phyloP scores from a whole-genome alignment of 306 rosid species.

The Astragalus membranaceus region DNA sequence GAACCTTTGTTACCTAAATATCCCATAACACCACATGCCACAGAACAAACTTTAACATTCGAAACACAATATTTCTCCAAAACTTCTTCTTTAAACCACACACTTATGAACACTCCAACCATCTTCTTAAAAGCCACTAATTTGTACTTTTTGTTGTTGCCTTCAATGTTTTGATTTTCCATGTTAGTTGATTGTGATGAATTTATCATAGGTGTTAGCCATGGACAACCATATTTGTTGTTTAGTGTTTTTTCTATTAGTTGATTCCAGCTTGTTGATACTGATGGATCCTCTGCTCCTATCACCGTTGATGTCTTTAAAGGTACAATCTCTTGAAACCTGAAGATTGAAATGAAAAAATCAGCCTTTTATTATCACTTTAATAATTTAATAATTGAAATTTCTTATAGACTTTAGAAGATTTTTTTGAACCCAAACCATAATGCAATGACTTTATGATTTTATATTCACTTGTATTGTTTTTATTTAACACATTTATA shows the following conservation, averaged over 20 bases:
- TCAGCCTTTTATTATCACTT: background rate
- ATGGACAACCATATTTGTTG: slow-evolving; percentile 38
- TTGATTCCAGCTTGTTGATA: slow-evolving; percentile 76
- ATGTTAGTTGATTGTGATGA: slow-evolving; percentile 26
- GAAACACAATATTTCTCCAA: slow-evolving; percentile 49
- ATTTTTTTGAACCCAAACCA: background rate
- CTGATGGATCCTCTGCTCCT: slow-evolving; percentile 73
- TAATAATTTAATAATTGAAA: background rate
- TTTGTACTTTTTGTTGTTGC: slow-evolving; percentile 31
- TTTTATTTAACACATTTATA: background rate
- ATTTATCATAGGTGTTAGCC: slow-evolving; percentile 47
- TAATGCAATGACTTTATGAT: too few relatives aligned
- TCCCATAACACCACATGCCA: slow-evolving; percentile 99
- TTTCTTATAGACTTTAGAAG: background rate
- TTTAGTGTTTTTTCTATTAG: slow-evolving; percentile 67
- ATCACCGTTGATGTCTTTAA: slow-evolving; percentile 68
- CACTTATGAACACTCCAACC: slow-evolving; percentile 90
- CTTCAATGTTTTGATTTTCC: slow-evolving; percentile 14
- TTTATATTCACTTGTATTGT: background rate
- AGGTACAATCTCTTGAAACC: slow-evolving; percentile 94
- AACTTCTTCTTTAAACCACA: slow-evolving; percentile 68
- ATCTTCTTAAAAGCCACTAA: slow-evolving; percentile 81
- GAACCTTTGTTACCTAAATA: slow-evolving; percentile 89
- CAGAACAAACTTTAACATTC: slow-evolving; percentile 71
- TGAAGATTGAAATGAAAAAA: slow-evolving; percentile 12